Conservation (phyloP, 352 stramenopile species). For the Pythium grandisporangium region DNA sequence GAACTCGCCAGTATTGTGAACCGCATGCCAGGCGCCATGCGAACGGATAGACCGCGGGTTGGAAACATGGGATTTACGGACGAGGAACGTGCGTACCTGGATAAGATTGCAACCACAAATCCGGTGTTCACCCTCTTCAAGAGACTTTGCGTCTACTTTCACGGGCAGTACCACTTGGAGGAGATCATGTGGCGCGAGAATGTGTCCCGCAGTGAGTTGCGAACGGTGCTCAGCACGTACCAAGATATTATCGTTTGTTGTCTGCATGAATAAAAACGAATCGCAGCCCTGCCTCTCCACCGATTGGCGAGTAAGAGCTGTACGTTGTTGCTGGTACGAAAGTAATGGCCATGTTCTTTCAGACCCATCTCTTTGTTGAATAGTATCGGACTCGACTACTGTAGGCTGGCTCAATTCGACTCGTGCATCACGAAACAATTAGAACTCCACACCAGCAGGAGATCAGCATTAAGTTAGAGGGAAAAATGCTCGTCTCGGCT, state of each 20-base stretch:
- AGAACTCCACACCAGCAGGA: no score
- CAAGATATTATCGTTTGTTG: slow-evolving; percentile 78
- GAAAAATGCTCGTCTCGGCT: no score
- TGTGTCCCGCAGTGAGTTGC: slow-evolving; percentile 65
- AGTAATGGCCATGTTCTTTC: no score
- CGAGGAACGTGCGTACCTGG: slow-evolving; percentile 65
- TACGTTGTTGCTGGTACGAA: no score
- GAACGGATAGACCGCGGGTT: no score
- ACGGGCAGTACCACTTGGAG: slow-evolving; percentile 79
- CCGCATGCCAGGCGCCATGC: no score
- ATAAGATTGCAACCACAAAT: slow-evolving; percentile 73
- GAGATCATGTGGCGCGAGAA: slow-evolving; percentile 89
- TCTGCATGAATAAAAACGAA: slow-evolving; percentile 47
- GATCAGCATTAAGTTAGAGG: no score
- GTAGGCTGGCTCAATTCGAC: no score
- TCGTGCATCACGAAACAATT: no score
- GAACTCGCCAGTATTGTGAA: slow-evolving; percentile 7
- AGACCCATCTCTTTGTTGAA: no score
- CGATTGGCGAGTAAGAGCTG: no score
- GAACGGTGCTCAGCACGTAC: slow-evolving; percentile 78
- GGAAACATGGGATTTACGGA: slow-evolving; percentile 51
- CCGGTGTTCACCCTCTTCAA: slow-evolving; percentile 78
- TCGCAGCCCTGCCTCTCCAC: background rate
- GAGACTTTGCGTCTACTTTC: slow-evolving; percentile 76
- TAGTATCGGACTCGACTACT: no score